Evolutionary conservation across 495 filamentous ascomycete species (phyloP), one percentile per base, ranked within the genome.

Genomic region (Daldinia loculata): DNA sequence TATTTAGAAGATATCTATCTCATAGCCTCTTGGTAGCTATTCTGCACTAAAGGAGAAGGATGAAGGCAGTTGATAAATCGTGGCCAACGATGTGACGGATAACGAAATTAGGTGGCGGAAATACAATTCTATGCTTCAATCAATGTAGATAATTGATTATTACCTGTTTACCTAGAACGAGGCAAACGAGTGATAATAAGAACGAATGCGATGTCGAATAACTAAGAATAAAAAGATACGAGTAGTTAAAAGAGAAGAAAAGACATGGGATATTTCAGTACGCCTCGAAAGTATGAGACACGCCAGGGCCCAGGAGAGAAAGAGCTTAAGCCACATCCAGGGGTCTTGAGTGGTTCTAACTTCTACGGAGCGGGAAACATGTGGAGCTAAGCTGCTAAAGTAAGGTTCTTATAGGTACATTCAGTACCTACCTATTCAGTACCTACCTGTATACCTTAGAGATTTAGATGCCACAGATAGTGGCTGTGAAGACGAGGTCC

Each of bases 301-400:
- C n/a, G 12, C 36, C 36, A 56, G 51, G 53, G 53, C 50, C 50
- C 36, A 61, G 36, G 24, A 53, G 12, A 32, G 60, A 56, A 29
- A 39, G 14, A 67, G 69, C 59, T 72, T 72, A 41, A 72, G 69
- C 69, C 69, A 72, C 64, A 72, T 51, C 19, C 60, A 72, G 69
- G 64, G 60, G 53, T 48, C 9, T 22, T 7, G 15, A 34, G 66
- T 56, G 53, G 59, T 53, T 57, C 34, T 26, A n/a, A n/a, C n/a
- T n/a, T n/a, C n/a, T n/a, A n/a, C 19, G 12, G 34, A 14, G 3
- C 34, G 34, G 34, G 34, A 36, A 36, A 36, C 12, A 6, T 36
- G 12, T 36, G 34, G 34, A 36, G 12, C 34, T 32, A 32, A 9
- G 29, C 7, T 30, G 3, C 29, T 26, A n/a, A 27, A 3, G 2